These are phyloP conservation scores for Colletotrichum ledebouriae DNA, from an alignment of 2,329 filamentous ascomycete species.

Conservation along the genomic window DNA sequence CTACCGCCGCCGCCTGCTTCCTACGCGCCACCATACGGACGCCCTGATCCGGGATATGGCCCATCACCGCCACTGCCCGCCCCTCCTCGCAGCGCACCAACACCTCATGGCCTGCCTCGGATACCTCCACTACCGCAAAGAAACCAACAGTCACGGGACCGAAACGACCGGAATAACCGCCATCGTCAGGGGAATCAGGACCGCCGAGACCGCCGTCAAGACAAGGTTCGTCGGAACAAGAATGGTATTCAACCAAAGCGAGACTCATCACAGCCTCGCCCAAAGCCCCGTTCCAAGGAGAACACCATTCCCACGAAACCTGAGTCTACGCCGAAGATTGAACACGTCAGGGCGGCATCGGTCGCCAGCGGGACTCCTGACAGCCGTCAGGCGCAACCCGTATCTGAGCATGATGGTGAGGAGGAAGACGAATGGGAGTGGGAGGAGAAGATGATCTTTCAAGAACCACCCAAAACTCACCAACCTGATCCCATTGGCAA, in stretches of 20 bases:
- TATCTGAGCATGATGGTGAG: slow-evolving; percentile 31
- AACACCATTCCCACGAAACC: not conserved
- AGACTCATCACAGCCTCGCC: slow-evolving; percentile 23
- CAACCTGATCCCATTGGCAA: slow-evolving; percentile 62
- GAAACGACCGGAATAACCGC: slow-evolving; percentile 51
- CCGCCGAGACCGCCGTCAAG: slow-evolving; percentile 47
- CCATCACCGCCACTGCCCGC: slow-evolving; percentile 18
- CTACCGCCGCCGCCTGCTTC: slow-evolving; percentile 17
- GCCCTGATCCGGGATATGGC: slow-evolving; percentile 18
- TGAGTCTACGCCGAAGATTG: slow-evolving; percentile 7
- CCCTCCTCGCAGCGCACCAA: slow-evolving; percentile 20
- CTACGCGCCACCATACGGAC: slow-evolving; percentile 20
- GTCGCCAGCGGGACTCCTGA: slow-evolving; percentile 22
- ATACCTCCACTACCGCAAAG: slow-evolving; percentile 35
- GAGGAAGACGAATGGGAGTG: slow-evolving; percentile 54
- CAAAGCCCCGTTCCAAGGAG: slow-evolving; percentile 25
- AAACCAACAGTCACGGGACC: slow-evolving; percentile 51
- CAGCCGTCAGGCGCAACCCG: not conserved
- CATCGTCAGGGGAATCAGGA: slow-evolving; percentile 49
- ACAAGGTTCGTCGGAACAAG: slow-evolving; percentile 46
- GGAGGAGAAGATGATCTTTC: slow-evolving; percentile 56
- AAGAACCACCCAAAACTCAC: slow-evolving; percentile 50
- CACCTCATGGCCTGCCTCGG: slow-evolving; percentile 17
- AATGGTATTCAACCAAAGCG: slow-evolving; percentile 45
- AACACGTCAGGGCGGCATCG: slow-evolving; percentile 2